A percentile compares a stretch with the other conserved stretches of the same genome.
These are phyloP conservation scores for Fusarium sp. DNA, from an alignment of 2,329 filamentous ascomycete genomes.

Conservation along the genomic window DNA sequence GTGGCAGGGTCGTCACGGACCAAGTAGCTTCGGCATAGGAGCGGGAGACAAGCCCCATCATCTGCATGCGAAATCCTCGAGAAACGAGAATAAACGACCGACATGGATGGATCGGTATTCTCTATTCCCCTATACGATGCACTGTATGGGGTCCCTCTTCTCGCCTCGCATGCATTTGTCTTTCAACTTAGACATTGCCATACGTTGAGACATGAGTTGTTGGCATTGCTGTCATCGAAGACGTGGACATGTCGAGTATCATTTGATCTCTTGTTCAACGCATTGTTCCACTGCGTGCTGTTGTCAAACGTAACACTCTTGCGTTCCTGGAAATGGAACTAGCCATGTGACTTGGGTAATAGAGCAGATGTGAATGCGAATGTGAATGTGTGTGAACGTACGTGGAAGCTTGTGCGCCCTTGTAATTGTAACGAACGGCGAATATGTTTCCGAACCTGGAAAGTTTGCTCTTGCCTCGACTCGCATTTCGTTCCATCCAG, in stretches of 20 bases:
- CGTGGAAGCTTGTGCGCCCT: constrained; percentile 20
- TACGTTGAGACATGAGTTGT: constrained; percentile 27
- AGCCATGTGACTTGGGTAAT: constrained; percentile 38
- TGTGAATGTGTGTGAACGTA: constrained; percentile 12
- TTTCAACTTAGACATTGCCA: constrained; percentile 19
- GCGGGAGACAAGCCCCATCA: constrained; percentile 32
- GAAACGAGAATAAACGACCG: constrained; percentile 6
- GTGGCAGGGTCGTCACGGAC: constrained; percentile 38
- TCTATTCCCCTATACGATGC: constrained; percentile 14
- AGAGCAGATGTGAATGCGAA: constrained; percentile 17
- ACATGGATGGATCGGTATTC: constrained; percentile 16
- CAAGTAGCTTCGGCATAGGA: constrained; percentile 34
- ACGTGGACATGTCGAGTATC: constrained; percentile 30
- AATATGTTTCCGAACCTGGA: constrained; percentile 28
- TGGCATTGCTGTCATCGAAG: constrained; percentile 29
- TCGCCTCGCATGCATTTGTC: constrained; percentile 16
- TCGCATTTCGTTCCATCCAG: constrained; percentile 29
- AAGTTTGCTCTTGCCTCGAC: constrained; percentile 39
- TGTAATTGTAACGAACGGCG: constrained; percentile 17
- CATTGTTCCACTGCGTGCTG: constrained; percentile 35
- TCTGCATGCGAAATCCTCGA: constrained; percentile 32
- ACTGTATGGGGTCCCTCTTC: constrained; percentile 22
- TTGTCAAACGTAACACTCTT: constrained; percentile 29
- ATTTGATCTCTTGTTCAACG: constrained; percentile 29
- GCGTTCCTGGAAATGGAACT: constrained; percentile 28